These are phyloP conservation scores for Corallochytrium limacisporum DNA, from an alignment of 78 protist species.

Conservation along the genomic window DNA sequence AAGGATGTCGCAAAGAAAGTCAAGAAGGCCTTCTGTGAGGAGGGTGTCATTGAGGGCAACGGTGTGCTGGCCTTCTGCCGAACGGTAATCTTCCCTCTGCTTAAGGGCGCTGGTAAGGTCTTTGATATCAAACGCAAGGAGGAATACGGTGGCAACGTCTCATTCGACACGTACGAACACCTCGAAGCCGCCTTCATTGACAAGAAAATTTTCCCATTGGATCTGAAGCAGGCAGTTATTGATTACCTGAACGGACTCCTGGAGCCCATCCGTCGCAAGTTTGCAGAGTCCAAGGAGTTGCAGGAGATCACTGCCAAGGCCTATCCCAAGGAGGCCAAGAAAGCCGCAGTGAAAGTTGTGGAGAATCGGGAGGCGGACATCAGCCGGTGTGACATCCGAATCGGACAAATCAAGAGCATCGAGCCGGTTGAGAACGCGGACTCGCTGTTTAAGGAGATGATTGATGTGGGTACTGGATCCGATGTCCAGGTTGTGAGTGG, in stretches of 20 bases:
- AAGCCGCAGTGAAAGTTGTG: too few relatives aligned
- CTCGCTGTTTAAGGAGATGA: too few relatives aligned
- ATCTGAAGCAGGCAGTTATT: not conserved
- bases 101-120: too few relatives aligned
- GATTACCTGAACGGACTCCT: not conserved
- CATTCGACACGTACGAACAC: not conserved
- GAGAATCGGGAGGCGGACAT: too few relatives aligned
- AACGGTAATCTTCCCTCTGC: not conserved
- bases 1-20: not conserved
- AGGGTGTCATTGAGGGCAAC: conserved; percentile 8
- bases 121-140: not conserved
- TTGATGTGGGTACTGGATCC: too few relatives aligned
- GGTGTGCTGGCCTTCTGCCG: not conserved
- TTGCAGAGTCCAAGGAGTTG: not conserved
- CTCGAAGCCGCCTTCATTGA: not conserved
- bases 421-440: too few relatives aligned
- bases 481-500: too few relatives aligned
- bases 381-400: too few relatives aligned
- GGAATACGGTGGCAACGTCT: not conserved
- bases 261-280: not conserved
- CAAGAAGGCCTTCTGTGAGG: not conserved
- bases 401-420: too few relatives aligned
- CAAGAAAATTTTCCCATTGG: not conserved
- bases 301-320: not conserved
- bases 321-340: not conserved